phyloP scores from a whole-genome alignment of 495 filamentous ascomycete species.

The Glutinoglossum americanum region DNA sequence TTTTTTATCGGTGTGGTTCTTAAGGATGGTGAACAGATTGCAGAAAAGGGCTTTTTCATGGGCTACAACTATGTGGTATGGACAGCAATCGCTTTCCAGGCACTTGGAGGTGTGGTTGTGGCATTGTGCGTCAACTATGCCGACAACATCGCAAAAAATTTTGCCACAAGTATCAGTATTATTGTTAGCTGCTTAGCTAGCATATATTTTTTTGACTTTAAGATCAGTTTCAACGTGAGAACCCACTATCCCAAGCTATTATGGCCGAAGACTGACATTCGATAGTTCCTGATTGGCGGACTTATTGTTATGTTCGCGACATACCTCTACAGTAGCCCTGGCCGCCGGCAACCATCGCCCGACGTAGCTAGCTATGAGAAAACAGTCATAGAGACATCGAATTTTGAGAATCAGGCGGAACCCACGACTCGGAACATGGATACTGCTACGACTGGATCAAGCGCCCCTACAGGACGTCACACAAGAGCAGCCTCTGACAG shows the following conservation, averaged over 20 bases:
- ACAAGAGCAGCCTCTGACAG: not conserved
- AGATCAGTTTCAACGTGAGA: conserved; percentile 48
- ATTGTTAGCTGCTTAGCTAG: conserved; percentile 67
- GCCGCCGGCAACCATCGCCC: conserved; percentile 35
- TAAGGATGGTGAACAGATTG: conserved; percentile 67
- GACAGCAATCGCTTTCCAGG: conserved; percentile 63
- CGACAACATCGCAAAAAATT: conserved; percentile 76
- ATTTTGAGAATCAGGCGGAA: conserved; percentile 14
- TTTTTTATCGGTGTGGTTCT: conserved; percentile 69
- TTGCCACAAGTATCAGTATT: conserved; percentile 79
- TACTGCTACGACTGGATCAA: conserved; percentile 17
- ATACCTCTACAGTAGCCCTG: conserved; percentile 50
- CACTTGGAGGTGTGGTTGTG: conserved; percentile 59
- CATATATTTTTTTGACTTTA: conserved; percentile 58
- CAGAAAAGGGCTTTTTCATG: conserved; percentile 69
- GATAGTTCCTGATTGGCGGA: conserved; percentile 67
- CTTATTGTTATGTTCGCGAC: conserved; percentile 56
- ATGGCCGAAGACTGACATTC: conserved; percentile 7
- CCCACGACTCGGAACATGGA: conserved; percentile 2
- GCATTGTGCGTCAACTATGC: conserved; percentile 73
- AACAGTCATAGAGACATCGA: conserved; percentile 29
- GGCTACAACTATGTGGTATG: conserved; percentile 88
- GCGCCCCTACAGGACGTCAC: not conserved
- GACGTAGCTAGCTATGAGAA: conserved; percentile 59
- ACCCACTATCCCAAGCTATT: not conserved